phyloP scores from a whole-genome alignment of 371 early-diverging fungal genomes.

The Parasitella parasitica region DNA sequence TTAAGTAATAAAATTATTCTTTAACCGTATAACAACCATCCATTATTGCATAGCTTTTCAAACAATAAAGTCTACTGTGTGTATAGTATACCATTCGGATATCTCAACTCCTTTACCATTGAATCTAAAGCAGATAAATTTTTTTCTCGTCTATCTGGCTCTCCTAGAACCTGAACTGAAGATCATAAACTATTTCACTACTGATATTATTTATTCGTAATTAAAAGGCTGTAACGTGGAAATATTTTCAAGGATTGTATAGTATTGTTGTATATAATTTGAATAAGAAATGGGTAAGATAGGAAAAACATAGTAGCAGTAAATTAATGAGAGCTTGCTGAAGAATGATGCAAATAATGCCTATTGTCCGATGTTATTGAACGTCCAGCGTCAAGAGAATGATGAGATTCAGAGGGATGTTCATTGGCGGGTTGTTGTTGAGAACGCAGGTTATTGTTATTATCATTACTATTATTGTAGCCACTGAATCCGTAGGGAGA shows the following conservation, averaged over 20 bases:
- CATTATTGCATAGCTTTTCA: too few species aligned
- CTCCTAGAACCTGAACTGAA: too few species aligned
- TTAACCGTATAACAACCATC: too few species aligned
- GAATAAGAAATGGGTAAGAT: background rate
- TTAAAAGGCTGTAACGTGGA: too few species aligned
- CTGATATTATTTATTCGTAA: too few species aligned
- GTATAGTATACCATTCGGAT: too few species aligned
- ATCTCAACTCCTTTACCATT: too few species aligned
- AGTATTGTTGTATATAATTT: background rate
- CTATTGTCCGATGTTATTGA: slow-evolving; percentile 19
- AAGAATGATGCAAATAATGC: slow-evolving; percentile 18
- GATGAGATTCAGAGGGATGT: background rate
- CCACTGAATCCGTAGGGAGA: slow-evolving; percentile 13
- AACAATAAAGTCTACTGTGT: too few species aligned
- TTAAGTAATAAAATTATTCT: too few species aligned
- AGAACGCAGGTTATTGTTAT: slow-evolving; percentile 4
- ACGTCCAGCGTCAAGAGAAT: slow-evolving; percentile 28
- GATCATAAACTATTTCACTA: too few species aligned
- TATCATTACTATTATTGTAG: background rate
- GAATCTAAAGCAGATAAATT: too few species aligned
- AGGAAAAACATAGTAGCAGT: background rate
- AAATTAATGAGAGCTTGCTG: slow-evolving; percentile 13
- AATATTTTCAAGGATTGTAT: background rate
- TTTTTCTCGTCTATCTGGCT: too few species aligned
- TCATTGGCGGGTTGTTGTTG: background rate